Percentiles rank a stretch among this genome's conserved stretches.
Conservation (phyloP, 2,329 filamentous ascomycete species). For the Calycina marina region DNA sequence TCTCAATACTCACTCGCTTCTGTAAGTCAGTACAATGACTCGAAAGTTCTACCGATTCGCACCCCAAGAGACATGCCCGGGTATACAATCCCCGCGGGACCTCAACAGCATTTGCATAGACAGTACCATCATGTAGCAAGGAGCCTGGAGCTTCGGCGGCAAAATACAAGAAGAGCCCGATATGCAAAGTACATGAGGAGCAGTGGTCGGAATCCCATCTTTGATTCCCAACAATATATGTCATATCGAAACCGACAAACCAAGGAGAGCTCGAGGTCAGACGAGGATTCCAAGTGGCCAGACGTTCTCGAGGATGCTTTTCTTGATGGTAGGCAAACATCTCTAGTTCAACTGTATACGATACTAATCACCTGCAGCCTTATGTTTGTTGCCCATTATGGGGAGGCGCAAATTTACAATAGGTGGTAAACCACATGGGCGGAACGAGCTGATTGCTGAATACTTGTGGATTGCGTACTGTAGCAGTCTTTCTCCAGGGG, state of each 20-base stretch:
- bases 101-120: slow-evolving; percentile 13
- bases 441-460: slow-evolving; percentile 56
- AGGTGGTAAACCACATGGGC: slow-evolving; percentile 46
- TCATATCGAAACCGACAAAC: slow-evolving; percentile 51
- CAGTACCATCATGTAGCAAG: slow-evolving; percentile 8
- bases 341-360: slow-evolving; percentile 7
- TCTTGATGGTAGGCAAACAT: slow-evolving; percentile 40
- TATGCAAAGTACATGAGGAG: slow-evolving; percentile 16
- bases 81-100: slow-evolving; percentile 16
- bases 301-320: slow-evolving; percentile 51
- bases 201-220: slow-evolving; percentile 46
- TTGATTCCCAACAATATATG: slow-evolving; percentile 45
- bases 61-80: slow-evolving; percentile 12
- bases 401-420: slow-evolving; percentile 52
- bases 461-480: slow-evolving; percentile 43
- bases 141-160: slow-evolving; percentile 20
- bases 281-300: slow-evolving; percentile 47
- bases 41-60: slow-evolving; percentile 14
- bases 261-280: slow-evolving; percentile 37
- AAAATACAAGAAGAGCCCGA: slow-evolving; percentile 18
- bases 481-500: slow-evolving; percentile 28
- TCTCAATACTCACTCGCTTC: slow-evolving; percentile 18
- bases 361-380: too few relatives aligned
- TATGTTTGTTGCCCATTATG: slow-evolving; percentile 54
- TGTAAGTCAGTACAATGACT: slow-evolving; percentile 16